Conservation (phyloP, 2,329 filamentous ascomycete genomes). For the Penicillium sp. region DNA sequence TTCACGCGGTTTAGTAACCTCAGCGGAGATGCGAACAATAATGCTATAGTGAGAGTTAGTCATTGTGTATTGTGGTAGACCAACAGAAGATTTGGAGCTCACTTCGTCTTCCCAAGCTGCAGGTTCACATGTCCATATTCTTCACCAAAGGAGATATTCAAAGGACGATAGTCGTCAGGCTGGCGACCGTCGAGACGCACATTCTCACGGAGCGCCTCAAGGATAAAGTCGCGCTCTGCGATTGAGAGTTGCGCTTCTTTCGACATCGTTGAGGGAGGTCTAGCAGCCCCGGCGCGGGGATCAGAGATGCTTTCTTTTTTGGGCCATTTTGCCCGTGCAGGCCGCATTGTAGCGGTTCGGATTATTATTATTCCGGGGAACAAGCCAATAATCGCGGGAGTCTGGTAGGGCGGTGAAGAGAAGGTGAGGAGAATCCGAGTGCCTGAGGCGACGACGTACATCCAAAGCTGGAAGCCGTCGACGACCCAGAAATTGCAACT, state of each 20-base stretch:
- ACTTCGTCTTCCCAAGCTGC: constrained; percentile 86
- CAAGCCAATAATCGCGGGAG: neutral
- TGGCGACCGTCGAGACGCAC: constrained; percentile 79
- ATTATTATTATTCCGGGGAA: neutral
- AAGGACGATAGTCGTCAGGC: constrained; percentile 73
- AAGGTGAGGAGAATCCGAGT: constrained; percentile 4
- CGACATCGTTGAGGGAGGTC: constrained; percentile 61
- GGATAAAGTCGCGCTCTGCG: constrained; percentile 83
- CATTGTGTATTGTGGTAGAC: neutral
- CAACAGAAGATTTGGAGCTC: constrained; percentile 19
- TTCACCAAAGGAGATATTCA: constrained; percentile 80
- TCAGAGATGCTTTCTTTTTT: constrained; percentile 13
- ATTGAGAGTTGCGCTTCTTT: constrained; percentile 86
- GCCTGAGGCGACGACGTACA: constrained; percentile 2
- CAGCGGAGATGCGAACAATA: constrained; percentile 78
- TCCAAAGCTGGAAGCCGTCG: neutral
- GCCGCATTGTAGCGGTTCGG: constrained; percentile 10
- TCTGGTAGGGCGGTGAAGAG: neutral
- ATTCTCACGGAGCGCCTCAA: constrained; percentile 75
- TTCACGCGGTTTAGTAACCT: constrained; percentile 78
- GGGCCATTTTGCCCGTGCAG: constrained; percentile 18
- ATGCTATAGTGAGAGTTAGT: constrained; percentile 55
- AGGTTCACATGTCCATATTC: constrained; percentile 90
- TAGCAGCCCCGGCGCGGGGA: constrained; percentile 21
- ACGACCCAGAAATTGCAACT: neutral